Evolutionary conservation across 305 asterid species (phyloP).

Genomic region (Andrographis paniculata): DNA sequence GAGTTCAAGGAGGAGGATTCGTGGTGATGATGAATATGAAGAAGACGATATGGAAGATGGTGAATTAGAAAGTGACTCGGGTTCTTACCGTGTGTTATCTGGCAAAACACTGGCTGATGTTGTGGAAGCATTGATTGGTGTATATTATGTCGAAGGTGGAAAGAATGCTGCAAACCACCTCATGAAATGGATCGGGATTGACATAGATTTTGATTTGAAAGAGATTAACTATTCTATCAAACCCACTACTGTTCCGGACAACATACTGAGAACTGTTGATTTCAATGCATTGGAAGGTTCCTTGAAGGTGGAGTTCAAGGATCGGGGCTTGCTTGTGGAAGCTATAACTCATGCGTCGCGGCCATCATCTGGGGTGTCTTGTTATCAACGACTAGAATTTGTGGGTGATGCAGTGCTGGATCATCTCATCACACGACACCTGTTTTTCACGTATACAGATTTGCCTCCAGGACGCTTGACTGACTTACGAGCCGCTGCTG

Average conservation of each 20-base stretch:
- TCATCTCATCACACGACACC: constrained; percentile 89
- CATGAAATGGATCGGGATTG: constrained; percentile 93
- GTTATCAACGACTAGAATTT: constrained; percentile 94
- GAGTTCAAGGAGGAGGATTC: constrained; percentile 23
- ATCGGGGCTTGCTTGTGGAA: constrained; percentile 71
- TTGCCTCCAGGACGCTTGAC: constrained; percentile 99
- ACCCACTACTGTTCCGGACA: constrained; percentile 59
- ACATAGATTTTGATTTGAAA: constrained; percentile 65
- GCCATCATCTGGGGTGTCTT: constrained; percentile 95
- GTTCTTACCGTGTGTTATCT: constrained; percentile 95
- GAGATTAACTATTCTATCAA: constrained; percentile 42
- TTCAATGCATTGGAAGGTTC: constrained; percentile 69
- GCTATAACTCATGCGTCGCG: constrained; percentile 99
- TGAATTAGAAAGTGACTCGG: constrained; percentile 86
- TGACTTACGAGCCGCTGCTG: constrained; percentile 98
- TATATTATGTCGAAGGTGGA: constrained; percentile 96
- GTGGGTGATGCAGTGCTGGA: constrained; percentile 99
- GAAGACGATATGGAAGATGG: constrained; percentile 92
- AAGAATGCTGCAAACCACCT: constrained; percentile 87
- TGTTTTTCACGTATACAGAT: constrained; percentile 91
- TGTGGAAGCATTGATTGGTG: constrained; percentile 96
- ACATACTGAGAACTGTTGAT: constrained; percentile 63
- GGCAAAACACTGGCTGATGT: constrained; percentile 98
- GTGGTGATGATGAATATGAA: constrained; percentile 41
- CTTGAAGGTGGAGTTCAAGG: constrained; percentile 59